These are phyloP conservation scores for Panicum virgatum DNA, from an alignment of 202 grass and related monocot genomes.

Conservation along the genomic window DNA sequence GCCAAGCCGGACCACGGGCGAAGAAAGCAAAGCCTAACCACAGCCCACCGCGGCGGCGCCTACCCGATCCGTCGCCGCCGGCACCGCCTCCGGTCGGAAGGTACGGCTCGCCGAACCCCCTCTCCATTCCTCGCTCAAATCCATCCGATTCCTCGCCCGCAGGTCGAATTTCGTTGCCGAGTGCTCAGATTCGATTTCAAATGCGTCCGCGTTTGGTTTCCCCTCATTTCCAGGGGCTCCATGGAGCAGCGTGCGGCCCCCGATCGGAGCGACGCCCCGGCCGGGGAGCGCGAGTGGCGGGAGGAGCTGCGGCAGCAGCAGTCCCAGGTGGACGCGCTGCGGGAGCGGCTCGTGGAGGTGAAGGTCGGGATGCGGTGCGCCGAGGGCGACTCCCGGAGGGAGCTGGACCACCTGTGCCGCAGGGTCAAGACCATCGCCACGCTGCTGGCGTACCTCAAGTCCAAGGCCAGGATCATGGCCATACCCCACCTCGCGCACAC, in stretches of 20 bases:
- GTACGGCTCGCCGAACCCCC: constrained; percentile 17
- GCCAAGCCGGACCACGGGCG: not conserved
- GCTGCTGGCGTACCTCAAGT: constrained; percentile 77
- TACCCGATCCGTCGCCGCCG: constrained; percentile 21
- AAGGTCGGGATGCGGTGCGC: constrained; percentile 50
- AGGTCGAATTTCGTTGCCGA: not conserved
- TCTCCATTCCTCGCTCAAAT: constrained; percentile 1
- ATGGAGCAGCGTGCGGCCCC: constrained; percentile 38
- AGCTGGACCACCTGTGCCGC: constrained; percentile 67
- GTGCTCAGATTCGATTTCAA: not conserved
- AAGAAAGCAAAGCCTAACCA: constrained; percentile 10
- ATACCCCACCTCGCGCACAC: constrained; percentile 60
- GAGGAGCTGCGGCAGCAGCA: constrained; percentile 68
- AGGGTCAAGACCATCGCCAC: constrained; percentile 80
- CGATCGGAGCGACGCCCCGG: not conserved
- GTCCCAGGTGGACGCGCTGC: constrained; percentile 58
- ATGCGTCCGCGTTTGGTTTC: not conserved
- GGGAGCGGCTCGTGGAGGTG: constrained; percentile 52
- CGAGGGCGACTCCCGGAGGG: constrained; percentile 49
- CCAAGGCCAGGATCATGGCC: constrained; percentile 79
- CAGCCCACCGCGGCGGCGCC: not conserved
- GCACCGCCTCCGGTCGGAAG: constrained; percentile 19
- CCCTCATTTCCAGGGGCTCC: constrained; percentile 18
- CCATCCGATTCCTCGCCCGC: not conserved
- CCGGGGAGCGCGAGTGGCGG: constrained; percentile 49